Percentiles rank a stretch among this genome's conserved stretches.
Evolutionary conservation across 495 filamentous ascomycete genomes (phyloP).

Genomic region (Margaritispora aquatica): DNA sequence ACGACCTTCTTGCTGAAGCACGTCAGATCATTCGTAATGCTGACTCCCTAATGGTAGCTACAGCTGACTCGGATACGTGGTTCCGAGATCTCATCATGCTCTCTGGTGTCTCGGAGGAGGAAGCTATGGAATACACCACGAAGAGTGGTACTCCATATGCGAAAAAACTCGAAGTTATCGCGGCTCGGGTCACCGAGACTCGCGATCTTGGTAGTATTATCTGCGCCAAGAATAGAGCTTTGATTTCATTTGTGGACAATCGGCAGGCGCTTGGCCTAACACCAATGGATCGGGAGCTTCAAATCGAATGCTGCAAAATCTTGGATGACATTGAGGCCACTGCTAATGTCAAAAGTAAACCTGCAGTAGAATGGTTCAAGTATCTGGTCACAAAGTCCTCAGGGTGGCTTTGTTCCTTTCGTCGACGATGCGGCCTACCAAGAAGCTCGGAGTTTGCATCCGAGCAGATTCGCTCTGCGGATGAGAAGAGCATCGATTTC

Average conservation of each 20-base stretch:
- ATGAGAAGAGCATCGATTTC: slow-evolving; percentile 44
- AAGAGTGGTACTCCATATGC: slow-evolving; percentile 1
- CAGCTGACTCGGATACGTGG: slow-evolving; percentile 33
- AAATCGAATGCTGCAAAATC: slow-evolving; percentile 43
- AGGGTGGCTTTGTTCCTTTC: slow-evolving; percentile 41
- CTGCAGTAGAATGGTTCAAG: slow-evolving; percentile 40
- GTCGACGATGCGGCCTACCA: slow-evolving; percentile 41
- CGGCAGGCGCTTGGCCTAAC: slow-evolving; percentile 44
- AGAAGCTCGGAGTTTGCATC: slow-evolving; percentile 34
- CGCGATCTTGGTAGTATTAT: slow-evolving; percentile 11
- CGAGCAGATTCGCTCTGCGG: slow-evolving; percentile 38
- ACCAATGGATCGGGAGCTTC: slow-evolving; percentile 46
- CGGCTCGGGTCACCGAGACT: background rate
- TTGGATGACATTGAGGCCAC: slow-evolving; percentile 41
- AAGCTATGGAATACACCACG: background rate
- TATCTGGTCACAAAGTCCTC: slow-evolving; percentile 36
- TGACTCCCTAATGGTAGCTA: background rate
- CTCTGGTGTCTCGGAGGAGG: slow-evolving; percentile 19
- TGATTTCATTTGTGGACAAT: slow-evolving; percentile 42
- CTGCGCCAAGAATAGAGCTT: slow-evolving; percentile 39
- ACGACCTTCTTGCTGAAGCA: slow-evolving; percentile 20
- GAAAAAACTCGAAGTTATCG: slow-evolving; percentile 4
- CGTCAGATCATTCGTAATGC: slow-evolving; percentile 14
- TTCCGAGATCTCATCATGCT: slow-evolving; percentile 47
- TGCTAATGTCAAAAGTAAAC: slow-evolving; percentile 36